Conservation (phyloP, 2,329 filamentous ascomycete genomes). For the Penicillium sp. region DNA sequence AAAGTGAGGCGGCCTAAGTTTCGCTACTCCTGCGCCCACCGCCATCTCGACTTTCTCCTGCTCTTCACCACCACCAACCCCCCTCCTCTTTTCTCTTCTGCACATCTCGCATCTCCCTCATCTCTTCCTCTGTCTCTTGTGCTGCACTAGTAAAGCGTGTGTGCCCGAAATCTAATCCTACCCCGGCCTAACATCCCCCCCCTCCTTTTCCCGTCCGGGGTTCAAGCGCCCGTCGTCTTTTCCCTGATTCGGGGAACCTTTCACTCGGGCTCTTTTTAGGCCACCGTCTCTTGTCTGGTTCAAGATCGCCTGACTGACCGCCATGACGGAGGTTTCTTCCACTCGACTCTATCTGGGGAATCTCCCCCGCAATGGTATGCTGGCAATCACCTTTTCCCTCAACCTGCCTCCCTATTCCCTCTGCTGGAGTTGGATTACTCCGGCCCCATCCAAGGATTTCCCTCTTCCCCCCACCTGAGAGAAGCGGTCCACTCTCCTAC, state of each 20-base stretch:
- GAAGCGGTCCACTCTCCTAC: slow-evolving; percentile 13
- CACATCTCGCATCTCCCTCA: slow-evolving; percentile 6
- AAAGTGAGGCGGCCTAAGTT: slow-evolving; percentile 32
- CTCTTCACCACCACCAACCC: slow-evolving; percentile 14
- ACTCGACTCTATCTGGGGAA: slow-evolving; percentile 98
- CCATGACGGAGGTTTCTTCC: slow-evolving; percentile 85
- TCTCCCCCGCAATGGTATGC: slow-evolving; percentile 90
- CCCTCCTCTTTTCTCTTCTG: slow-evolving; percentile 17
- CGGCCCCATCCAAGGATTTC: slow-evolving; percentile 10
- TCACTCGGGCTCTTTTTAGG: slow-evolving; percentile 4
- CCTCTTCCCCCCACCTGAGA: slow-evolving; percentile 2
- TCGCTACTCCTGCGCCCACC: slow-evolving; percentile 22
- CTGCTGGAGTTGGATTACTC: background rate
- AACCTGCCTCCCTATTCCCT: background rate
- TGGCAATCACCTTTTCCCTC: slow-evolving; percentile 39
- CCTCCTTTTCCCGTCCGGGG: background rate
- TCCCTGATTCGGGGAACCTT: slow-evolving; percentile 13
- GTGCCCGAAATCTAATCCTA: slow-evolving; percentile 9
- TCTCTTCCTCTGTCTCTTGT: background rate
- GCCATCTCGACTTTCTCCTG: slow-evolving; percentile 27
- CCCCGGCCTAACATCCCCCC: slow-evolving; percentile 9
- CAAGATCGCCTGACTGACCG: slow-evolving; percentile 18
- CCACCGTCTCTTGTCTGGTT: slow-evolving; percentile 8
- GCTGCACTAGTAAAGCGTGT: slow-evolving; percentile 2
- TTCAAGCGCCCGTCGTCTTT: slow-evolving; percentile 5